Base-by-base conservation (phyloP, 345 rosid genomes). In the Rubroshorea leprosula region DNA sequence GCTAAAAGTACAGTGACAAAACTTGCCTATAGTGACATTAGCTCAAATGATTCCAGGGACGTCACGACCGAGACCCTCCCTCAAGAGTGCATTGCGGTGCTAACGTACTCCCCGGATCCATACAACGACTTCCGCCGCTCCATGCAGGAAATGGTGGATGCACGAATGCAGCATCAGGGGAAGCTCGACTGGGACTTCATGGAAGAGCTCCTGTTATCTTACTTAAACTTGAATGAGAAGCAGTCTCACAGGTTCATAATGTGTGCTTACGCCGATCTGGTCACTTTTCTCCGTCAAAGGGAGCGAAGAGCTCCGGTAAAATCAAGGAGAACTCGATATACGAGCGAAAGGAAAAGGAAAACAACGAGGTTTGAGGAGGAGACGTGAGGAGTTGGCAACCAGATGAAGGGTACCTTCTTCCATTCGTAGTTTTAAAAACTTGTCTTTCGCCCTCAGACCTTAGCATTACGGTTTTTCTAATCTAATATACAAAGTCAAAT, bases 161-260 rank as follows among this genome's bases (percentile, higher is more conserved):
- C 80, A 16, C 78, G 80, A 70, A 9, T 79, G 58, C 55, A 58
- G 46, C 38, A 61, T 15, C 47, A 52, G 0, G 74, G 14, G 14
- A 48, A 6, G 1, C 68, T 87, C 15, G 96, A 84, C 20, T 93
- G 99, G 99, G 94, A 83, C 49, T 86, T 80, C 72, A 69, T 93
- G 94, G 87, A 83, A 56, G 89, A 83, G 80, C 72, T 92, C n/a
- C 60, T 89, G 70, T 73, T 86, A 61, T 78, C 76, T 73, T 89
- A 76, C 71, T 73, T 92, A 68, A 72, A 79, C 43, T 68, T 86
- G 76, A 92, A 92, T 52, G 83, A 83, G 49, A 83, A 82, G 73
- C 80, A 72, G 62, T 89, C 86, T 3, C 74, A 83, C 72, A 83
- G 68, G 80, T 84, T 74, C 72, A 79, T 92, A 22, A 62, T 92